phyloP scores from a whole-genome alignment of 306 rosid species.

The Cercis canadensis region DNA sequence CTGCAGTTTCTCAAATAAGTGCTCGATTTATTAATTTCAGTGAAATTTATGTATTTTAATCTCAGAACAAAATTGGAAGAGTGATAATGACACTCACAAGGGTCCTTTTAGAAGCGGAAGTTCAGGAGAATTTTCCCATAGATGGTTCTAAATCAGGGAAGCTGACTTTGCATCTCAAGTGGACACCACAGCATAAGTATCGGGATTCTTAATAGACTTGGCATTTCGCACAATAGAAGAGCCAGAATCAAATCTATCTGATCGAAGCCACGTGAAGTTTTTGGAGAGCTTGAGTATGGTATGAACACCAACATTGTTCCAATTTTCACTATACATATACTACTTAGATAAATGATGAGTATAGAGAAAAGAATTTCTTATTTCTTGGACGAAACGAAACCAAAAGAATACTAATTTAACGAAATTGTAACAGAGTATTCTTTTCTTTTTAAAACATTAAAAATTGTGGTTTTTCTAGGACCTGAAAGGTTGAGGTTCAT shows the following conservation, averaged over 20 bases:
- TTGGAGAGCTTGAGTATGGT: background rate
- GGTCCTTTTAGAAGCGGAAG: constrained; percentile 76
- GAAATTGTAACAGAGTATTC: background rate
- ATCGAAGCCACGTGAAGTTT: background rate
- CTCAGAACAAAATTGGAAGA: constrained; percentile 80
- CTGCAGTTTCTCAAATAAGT: constrained; percentile 11
- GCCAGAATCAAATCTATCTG: no score
- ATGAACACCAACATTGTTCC: constrained; percentile 1
- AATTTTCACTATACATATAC: no score
- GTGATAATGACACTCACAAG: constrained; percentile 81
- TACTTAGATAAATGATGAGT: no score
- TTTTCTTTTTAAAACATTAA: background rate
- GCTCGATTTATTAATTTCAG: background rate
- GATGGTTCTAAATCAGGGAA: constrained; percentile 80
- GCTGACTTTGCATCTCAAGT: constrained; percentile 60
- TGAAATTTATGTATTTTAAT: constrained; percentile 13
- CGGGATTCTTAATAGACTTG: constrained; percentile 45
- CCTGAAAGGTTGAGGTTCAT: background rate
- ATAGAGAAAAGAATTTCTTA: no score
- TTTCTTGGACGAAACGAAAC: background rate
- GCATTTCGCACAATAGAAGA: background rate
- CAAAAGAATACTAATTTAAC: background rate
- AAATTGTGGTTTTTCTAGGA: background rate
- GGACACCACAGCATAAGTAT: constrained; percentile 69
- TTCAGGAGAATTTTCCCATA: constrained; percentile 52